Percentiles rank a stretch among this genome's conserved stretches.
Evolutionary conservation across 2,329 filamentous ascomycete genomes (phyloP).

Genomic region (Botryosphaeria dothidea): DNA sequence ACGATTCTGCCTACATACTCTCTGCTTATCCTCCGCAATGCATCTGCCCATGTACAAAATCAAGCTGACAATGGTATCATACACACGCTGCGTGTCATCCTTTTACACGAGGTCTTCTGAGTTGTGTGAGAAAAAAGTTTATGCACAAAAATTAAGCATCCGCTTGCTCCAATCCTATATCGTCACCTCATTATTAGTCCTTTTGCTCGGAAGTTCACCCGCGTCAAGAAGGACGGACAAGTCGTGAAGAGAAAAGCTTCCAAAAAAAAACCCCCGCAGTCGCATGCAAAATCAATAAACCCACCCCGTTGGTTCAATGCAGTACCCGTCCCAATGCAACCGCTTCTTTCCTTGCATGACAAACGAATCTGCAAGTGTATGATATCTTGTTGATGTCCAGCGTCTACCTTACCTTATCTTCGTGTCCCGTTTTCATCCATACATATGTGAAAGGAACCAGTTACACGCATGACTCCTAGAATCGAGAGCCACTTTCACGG

Average conservation of each 20-base stretch:
- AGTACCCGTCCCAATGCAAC: neutral
- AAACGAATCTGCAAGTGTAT: neutral
- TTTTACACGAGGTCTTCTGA: neutral
- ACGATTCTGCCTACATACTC: neutral
- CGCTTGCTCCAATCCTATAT: neutral
- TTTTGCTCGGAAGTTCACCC: neutral
- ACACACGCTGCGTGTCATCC: neutral
- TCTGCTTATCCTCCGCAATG: neutral
- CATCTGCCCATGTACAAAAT: neutral
- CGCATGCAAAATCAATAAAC: neutral
- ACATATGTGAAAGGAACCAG: neutral
- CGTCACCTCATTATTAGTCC: slow-evolving; percentile 1
- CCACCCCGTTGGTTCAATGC: neutral
- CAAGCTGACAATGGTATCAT: slow-evolving; percentile 2
- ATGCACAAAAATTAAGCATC: neutral
- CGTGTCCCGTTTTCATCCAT: neutral
- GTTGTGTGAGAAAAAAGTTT: neutral
- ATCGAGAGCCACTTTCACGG: slow-evolving; percentile 3
- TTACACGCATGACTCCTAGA: neutral
- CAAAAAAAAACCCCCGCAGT: neutral
- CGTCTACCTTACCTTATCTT: neutral
- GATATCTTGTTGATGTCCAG: neutral
- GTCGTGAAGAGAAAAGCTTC: neutral
- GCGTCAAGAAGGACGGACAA: no score
- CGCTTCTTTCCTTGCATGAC: neutral